Conservation (phyloP, 495 filamentous ascomycete genomes). For the Staphylotrichum longicolle region DNA sequence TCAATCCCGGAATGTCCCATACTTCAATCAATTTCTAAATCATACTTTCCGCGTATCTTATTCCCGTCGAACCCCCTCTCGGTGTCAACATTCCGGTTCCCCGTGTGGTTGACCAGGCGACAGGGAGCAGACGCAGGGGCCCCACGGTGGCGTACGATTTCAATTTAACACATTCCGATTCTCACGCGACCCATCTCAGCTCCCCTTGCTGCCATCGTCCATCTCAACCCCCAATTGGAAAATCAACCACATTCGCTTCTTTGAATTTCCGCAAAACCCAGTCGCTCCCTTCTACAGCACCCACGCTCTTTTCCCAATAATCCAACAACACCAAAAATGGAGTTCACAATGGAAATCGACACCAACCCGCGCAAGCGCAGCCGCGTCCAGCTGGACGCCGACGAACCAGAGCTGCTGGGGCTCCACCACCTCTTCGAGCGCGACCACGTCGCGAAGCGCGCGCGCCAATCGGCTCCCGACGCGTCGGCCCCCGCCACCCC, state of each 20-base stretch:
- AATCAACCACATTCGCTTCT: constrained; percentile 3
- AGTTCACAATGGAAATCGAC: constrained; percentile 13
- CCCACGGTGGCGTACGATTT: too few relatives aligned
- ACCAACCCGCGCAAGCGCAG: constrained; percentile 2
- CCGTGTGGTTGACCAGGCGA: too few relatives aligned
- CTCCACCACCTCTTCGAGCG: background rate
- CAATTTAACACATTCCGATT: too few relatives aligned
- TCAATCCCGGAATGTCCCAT: too few relatives aligned
- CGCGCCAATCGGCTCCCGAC: constrained; percentile 6
- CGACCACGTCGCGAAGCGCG: constrained; percentile 9
- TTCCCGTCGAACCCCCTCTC: too few relatives aligned
- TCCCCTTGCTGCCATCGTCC: too few relatives aligned
- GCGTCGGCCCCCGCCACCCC: constrained; percentile 3
- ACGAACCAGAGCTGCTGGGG: background rate
- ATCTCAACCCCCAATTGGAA: background rate
- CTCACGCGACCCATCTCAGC: too few relatives aligned
- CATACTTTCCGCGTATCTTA: too few relatives aligned
- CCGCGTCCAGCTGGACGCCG: background rate
- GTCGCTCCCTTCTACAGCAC: background rate
- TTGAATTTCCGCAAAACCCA: background rate
- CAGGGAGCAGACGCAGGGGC: too few relatives aligned
- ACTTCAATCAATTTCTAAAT: too few relatives aligned
- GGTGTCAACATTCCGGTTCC: too few relatives aligned
- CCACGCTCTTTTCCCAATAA: background rate
- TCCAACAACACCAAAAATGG: background rate